Evolutionary conservation across 345 rosid genomes (phyloP).

Genomic region (Pseudoturritis turrita): DNA sequence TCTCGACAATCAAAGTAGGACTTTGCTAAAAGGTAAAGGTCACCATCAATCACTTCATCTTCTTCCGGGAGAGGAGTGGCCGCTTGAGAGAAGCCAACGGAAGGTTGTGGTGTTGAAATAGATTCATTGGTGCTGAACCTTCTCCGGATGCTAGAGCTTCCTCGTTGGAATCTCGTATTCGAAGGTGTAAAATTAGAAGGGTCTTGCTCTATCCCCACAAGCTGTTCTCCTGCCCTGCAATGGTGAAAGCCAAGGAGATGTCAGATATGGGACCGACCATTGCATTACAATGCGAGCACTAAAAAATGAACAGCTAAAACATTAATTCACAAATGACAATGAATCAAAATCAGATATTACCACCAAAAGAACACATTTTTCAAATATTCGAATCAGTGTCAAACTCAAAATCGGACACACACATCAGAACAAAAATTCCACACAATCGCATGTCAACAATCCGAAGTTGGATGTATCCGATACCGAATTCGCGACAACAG

Average conservation of each 20-base stretch:
- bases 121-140: slow-evolving; percentile 77
- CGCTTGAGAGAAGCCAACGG: slow-evolving; percentile 60
- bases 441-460: not conserved
- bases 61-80: slow-evolving; percentile 83
- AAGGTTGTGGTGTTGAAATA: slow-evolving; percentile 64
- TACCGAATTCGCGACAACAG: not conserved
- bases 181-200: slow-evolving; percentile 83
- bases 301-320: not conserved
- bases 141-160: slow-evolving; percentile 90
- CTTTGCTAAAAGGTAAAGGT: slow-evolving; percentile 86
- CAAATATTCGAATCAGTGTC: not conserved
- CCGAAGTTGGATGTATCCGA: not conserved
- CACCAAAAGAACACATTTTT: slow-evolving; percentile 1
- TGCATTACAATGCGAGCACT: not conserved
- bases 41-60: slow-evolving; percentile 70
- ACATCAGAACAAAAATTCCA: not conserved
- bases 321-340: not conserved
- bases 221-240: slow-evolving; percentile 90
- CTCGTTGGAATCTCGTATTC: slow-evolving; percentile 93
- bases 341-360: not conserved
- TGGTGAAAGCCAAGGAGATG: not conserved
- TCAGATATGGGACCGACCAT: not conserved
- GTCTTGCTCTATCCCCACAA: slow-evolving; percentile 90
- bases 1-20: slow-evolving; percentile 86
- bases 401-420: not conserved